Percentiles rank a stretch among this genome's conserved stretches.
Evolutionary conservation across 371 early-diverging fungal species (phyloP).

Genomic region (Saksenaea vasiformis): DNA sequence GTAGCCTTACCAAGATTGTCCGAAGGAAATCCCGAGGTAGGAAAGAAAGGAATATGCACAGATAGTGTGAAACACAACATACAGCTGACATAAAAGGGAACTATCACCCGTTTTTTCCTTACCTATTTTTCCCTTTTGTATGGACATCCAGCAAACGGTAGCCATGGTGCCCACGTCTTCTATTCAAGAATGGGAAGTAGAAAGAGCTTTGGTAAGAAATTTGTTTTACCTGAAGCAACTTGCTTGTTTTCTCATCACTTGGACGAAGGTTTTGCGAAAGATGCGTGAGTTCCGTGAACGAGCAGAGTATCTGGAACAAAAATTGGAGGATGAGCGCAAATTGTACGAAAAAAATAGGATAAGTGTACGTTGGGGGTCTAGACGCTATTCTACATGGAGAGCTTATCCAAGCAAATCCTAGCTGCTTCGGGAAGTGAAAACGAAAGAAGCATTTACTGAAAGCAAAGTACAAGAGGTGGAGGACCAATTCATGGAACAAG

Average conservation of each 20-base stretch:
- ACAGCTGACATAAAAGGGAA: constrained; percentile 3
- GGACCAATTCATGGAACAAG: constrained; percentile 19
- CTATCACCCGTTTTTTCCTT: background rate
- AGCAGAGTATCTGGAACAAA: constrained; percentile 12
- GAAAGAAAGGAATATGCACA: constrained; percentile 6
- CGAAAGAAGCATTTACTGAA: constrained; percentile 29
- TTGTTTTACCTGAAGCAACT: background rate
- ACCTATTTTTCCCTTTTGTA: constrained; percentile 9
- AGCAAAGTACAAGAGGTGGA: constrained; percentile 27
- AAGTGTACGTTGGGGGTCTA: constrained; percentile 28
- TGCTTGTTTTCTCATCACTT: background rate
- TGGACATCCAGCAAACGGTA: background rate
- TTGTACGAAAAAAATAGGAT: constrained; percentile 30
- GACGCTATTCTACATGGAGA: too few relatives aligned
- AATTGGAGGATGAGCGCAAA: constrained; percentile 22
- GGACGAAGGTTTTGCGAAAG: constrained; percentile 27
- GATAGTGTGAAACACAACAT: background rate
- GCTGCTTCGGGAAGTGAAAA: constrained; percentile 33
- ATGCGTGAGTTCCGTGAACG: constrained; percentile 22
- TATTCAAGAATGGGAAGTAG: constrained; percentile 38
- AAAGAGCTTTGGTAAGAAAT: constrained; percentile 27
- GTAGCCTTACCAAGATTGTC: background rate
- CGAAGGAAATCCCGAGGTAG: background rate
- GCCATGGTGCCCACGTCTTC: constrained; percentile 13
- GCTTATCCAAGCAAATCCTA: background rate